Conservation (phyloP, 257 asterid species). For the Phtheirospermum japonicum region DNA sequence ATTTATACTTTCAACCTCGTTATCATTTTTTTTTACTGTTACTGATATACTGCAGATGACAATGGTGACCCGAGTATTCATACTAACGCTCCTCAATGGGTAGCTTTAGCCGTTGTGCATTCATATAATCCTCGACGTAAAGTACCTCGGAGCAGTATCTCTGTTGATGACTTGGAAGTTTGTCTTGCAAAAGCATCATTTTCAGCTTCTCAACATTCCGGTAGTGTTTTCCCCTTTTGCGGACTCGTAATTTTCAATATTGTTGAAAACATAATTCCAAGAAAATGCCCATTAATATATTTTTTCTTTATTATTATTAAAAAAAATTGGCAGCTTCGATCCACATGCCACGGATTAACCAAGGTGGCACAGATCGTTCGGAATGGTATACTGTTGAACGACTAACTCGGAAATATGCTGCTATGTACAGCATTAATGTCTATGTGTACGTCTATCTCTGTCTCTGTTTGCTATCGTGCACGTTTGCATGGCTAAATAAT, state of each 20-base stretch:
- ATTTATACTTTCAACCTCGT: conserved; percentile 21
- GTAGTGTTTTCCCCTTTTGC: conserved; percentile 32
- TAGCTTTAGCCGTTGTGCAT: conserved; percentile 87
- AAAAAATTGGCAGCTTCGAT: conserved; percentile 62
- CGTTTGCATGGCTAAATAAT: background rate
- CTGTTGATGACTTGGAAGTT: conserved; percentile 64
- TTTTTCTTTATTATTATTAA: background rate
- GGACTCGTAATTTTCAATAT: background rate
- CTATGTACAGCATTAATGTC: conserved; percentile 51
- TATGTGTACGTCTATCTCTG: conserved; percentile 64
- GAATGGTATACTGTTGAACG: conserved; percentile 95
- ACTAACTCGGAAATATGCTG: conserved; percentile 77
- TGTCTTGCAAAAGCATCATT: conserved; percentile 84
- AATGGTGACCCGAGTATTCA: conserved; percentile 35
- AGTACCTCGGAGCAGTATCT: conserved; percentile 75
- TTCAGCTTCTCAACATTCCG: conserved; percentile 78
- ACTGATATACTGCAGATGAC: conserved; percentile 50
- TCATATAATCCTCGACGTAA: conserved; percentile 78
- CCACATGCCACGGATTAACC: conserved; percentile 95
- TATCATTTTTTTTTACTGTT: conserved; percentile 23
- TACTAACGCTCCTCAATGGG: conserved; percentile 60
- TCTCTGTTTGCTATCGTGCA: background rate
- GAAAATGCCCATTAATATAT: background rate
- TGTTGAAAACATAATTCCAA: background rate
- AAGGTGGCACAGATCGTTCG: conserved; percentile 68